phyloP scores from a whole-genome alignment of 2,329 filamentous ascomycete genomes.

The Pyrenochaeta sp. region DNA sequence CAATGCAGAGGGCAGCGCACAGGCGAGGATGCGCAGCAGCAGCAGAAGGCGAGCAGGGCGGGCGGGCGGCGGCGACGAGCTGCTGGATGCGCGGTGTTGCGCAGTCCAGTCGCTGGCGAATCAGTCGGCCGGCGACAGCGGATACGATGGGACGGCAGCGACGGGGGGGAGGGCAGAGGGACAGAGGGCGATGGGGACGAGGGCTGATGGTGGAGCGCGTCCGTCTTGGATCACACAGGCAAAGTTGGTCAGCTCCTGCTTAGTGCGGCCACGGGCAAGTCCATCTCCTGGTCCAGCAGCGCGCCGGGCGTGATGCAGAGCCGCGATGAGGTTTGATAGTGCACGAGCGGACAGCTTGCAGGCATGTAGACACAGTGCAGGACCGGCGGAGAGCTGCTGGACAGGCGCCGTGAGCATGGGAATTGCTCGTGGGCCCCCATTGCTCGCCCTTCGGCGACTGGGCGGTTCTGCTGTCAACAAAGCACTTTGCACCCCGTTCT shows the following conservation, averaged over 20 bases:
- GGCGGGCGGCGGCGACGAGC: slow-evolving; percentile 9
- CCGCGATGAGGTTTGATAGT: slow-evolving; percentile 29
- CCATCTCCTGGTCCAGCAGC: slow-evolving; percentile 24
- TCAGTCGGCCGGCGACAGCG: slow-evolving; percentile 16
- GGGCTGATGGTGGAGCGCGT: slow-evolving; percentile 18
- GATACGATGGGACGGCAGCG: slow-evolving; percentile 14
- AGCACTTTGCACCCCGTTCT: slow-evolving; percentile 21
- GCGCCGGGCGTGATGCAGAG: slow-evolving; percentile 23
- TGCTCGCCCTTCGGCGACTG: slow-evolving; percentile 12
- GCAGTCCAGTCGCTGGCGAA: slow-evolving; percentile 24
- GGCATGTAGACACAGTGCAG: slow-evolving; percentile 1
- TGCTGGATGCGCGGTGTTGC: slow-evolving; percentile 27
- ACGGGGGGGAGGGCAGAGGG: too few species aligned
- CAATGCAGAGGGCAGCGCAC: slow-evolving; percentile 10
- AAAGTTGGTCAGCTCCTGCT: slow-evolving; percentile 32
- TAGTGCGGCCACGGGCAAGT: slow-evolving; percentile 36
- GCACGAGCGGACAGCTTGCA: slow-evolving; percentile 11
- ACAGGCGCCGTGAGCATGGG: slow-evolving; percentile 2
- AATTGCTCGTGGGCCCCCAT: slow-evolving; percentile 13
- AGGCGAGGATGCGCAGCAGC: slow-evolving; percentile 10
- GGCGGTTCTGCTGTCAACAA: slow-evolving; percentile 15
- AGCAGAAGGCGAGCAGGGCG: too few species aligned
- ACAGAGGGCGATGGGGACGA: slow-evolving; percentile 17
- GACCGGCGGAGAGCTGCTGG: slow-evolving; percentile 6
- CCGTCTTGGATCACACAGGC: slow-evolving; percentile 27